phyloP scores from a whole-genome alignment of 495 filamentous ascomycete species.

The Xylaria grammica region DNA sequence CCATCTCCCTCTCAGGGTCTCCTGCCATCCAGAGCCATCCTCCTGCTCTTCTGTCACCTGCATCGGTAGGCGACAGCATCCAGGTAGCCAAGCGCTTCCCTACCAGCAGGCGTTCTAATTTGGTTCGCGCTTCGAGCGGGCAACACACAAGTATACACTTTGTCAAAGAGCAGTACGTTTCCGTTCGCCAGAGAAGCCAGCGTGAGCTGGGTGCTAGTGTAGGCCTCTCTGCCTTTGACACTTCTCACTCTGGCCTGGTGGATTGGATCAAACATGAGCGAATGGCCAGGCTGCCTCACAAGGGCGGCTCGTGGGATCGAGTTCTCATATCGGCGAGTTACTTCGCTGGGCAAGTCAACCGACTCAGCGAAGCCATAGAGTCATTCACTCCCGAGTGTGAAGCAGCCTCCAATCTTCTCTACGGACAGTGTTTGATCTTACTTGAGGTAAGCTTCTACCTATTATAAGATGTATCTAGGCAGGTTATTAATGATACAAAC shows the following conservation, averaged over 20 bases:
- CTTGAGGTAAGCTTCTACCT: slow-evolving; percentile 1
- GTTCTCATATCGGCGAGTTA: slow-evolving; percentile 15
- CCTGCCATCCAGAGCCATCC: neutral
- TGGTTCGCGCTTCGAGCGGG: slow-evolving; percentile 3
- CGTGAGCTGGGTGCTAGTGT: slow-evolving; percentile 12
- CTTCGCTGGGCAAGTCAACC: slow-evolving; percentile 18
- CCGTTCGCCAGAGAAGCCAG: slow-evolving; percentile 15
- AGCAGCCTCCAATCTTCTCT: slow-evolving; percentile 16
- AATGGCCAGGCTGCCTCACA: slow-evolving; percentile 15
- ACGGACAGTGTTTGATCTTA: slow-evolving; percentile 15
- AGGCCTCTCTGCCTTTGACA: slow-evolving; percentile 7
- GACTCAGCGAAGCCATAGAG: slow-evolving; percentile 15
- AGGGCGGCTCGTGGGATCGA: slow-evolving; percentile 14
- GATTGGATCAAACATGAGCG: slow-evolving; percentile 19
- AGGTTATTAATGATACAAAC: neutral
- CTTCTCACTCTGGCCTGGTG: slow-evolving; percentile 15
- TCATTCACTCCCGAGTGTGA: slow-evolving; percentile 15
- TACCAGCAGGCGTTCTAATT: neutral
- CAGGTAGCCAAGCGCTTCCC: slow-evolving; percentile 10
- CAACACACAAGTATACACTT: slow-evolving; percentile 8
- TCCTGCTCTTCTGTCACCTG: slow-evolving; percentile 2
- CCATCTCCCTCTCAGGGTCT: neutral
- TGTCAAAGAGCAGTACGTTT: slow-evolving; percentile 12
- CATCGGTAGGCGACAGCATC: slow-evolving; percentile 7
- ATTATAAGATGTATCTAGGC: neutral